Evolutionary conservation across 106 monocot genomes (phyloP).

Genomic region (Acanthochlamys bracteata): DNA sequence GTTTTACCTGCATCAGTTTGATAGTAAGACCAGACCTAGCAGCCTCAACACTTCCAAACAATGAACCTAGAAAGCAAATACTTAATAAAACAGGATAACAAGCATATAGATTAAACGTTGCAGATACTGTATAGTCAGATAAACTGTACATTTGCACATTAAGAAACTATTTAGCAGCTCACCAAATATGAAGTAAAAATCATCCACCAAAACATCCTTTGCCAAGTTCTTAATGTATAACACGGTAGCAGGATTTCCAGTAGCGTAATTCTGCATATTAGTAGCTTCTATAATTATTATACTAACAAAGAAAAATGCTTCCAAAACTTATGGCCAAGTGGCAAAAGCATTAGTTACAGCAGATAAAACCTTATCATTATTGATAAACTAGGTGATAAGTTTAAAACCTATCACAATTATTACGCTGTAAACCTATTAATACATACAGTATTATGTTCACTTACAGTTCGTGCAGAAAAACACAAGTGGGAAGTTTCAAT

Average conservation of each 20-base stretch:
- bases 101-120: neutral
- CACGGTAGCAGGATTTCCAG: constrained; percentile 77
- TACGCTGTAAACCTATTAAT: too few species aligned
- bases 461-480: too few species aligned
- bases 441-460: too few species aligned
- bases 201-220: constrained; percentile 85
- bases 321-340: too few species aligned
- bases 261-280: constrained; percentile 69
- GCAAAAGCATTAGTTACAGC: neutral
- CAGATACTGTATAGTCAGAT: neutral
- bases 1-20: constrained; percentile 90
- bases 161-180: constrained; percentile 7
- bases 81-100: neutral
- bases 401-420: too few species aligned
- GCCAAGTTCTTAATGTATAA: constrained; percentile 97
- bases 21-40: constrained; percentile 47
- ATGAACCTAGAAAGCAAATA: constrained; percentile 44
- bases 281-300: neutral
- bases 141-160: neutral
- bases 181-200: constrained; percentile 98
- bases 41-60: constrained; percentile 64
- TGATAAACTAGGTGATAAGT: too few species aligned
- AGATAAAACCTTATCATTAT: too few species aligned
- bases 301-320: neutral
- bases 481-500: too few species aligned